Percentiles rank a stretch among this genome's conserved stretches.
Conservation (phyloP, 768 basidiomycete species). For the Porpolomopsis calyptriformis region DNA sequence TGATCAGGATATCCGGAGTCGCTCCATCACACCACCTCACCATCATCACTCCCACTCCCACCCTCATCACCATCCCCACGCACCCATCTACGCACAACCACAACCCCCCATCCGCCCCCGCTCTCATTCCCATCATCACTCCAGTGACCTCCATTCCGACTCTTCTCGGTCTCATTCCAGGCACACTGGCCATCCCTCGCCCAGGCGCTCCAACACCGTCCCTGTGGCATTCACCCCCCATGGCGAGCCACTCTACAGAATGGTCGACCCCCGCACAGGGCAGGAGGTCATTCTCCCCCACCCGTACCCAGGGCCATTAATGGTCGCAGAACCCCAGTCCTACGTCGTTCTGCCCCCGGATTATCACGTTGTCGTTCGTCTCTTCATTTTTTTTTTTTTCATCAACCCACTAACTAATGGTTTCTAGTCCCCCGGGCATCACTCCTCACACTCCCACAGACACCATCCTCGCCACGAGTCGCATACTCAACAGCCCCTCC, state of each 20-base stretch:
- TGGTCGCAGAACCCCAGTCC: neutral
- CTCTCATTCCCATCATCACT: neutral
- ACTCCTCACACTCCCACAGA: neutral
- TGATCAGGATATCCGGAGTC: neutral
- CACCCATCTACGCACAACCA: neutral
- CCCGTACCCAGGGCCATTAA: neutral
- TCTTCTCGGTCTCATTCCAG: neutral
- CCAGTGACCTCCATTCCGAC: neutral
- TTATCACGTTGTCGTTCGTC: neutral
- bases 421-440: neutral
- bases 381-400: neutral
- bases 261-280: slow-evolving; percentile 4
- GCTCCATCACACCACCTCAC: neutral
- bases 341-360: neutral
- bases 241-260: neutral
- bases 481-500: neutral
- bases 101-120: no score
- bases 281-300: neutral
- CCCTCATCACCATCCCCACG: neutral
- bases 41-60: neutral
- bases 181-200: neutral
- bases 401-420: neutral
- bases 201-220: neutral
- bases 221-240: neutral
- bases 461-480: neutral